These are phyloP conservation scores for Trichophyton mentagrophytes DNA, from an alignment of 2,329 filamentous ascomycete genomes.

Conservation along the genomic window DNA sequence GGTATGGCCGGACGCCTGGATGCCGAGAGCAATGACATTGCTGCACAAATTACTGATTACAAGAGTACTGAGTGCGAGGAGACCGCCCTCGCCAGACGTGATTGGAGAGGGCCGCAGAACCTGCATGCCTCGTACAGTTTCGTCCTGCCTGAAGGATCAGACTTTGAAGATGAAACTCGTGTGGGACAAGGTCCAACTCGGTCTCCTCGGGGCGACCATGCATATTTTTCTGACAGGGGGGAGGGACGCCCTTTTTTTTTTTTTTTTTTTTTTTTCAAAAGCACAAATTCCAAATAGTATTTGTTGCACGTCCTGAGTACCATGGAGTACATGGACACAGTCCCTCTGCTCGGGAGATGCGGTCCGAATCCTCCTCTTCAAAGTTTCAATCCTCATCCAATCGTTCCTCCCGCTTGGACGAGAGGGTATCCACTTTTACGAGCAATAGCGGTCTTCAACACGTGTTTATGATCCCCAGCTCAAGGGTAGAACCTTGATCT, in stretches of 20 bases:
- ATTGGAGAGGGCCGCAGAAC: constrained; percentile 1
- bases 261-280: background rate
- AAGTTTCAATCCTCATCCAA: background rate
- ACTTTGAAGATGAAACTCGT: constrained; percentile 4
- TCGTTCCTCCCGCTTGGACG: background rate
- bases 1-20: background rate
- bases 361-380: constrained; percentile 1
- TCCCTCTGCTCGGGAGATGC: background rate
- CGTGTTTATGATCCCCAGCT: constrained; percentile 4
- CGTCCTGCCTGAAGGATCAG: background rate
- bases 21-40: background rate
- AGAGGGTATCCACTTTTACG: background rate
- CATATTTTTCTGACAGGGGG: background rate
- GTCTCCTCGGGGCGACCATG: constrained; percentile 3
- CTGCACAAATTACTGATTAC: constrained; percentile 2
- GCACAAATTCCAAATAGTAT: background rate
- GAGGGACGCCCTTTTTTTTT: background rate
- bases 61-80: background rate
- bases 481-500: constrained; percentile 4
- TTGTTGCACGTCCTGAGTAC: background rate
- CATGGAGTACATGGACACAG: background rate
- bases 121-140: background rate
- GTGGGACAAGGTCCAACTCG: constrained; percentile 5
- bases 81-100: background rate
- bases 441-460: background rate